Evolutionary conservation across 768 basidiomycete genomes (phyloP).

Genomic region (Harrya chromipes): DNA sequence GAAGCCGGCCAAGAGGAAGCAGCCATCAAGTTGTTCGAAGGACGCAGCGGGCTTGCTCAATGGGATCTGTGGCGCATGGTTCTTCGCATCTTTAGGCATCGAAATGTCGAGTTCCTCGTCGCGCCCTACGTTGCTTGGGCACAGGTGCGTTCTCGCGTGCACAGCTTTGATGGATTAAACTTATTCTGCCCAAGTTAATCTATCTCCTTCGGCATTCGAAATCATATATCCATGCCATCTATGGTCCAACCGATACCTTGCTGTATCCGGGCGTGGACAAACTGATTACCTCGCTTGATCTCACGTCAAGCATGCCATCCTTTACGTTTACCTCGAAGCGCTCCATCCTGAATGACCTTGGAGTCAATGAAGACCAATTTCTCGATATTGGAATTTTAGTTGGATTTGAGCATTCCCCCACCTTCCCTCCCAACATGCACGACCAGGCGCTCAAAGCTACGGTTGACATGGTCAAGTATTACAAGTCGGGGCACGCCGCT

Average conservation of each 20-base stretch:
- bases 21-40: conserved; percentile 81
- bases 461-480: conserved; percentile 90
- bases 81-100: conserved; percentile 86
- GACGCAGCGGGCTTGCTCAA: conserved; percentile 64
- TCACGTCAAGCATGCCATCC: conserved; percentile 58
- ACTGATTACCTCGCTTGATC: conserved; percentile 86
- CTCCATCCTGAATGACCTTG: conserved; percentile 60
- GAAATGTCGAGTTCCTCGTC: conserved; percentile 93
- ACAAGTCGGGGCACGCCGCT: conserved; percentile 84
- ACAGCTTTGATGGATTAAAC: neutral
- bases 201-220: conserved; percentile 94
- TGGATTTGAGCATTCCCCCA: conserved; percentile 77
- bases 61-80: conserved; percentile 97
- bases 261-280: conserved; percentile 87
- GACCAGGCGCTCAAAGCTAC: conserved; percentile 81
- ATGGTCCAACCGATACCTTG: conserved; percentile 85
- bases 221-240: conserved; percentile 92
- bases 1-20: conserved; percentile 89
- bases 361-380: conserved; percentile 84
- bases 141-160: conserved; percentile 60
- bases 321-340: conserved; percentile 88
- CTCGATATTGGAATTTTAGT: conserved; percentile 91
- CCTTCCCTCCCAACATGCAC: conserved; percentile 80
- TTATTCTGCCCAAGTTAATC: conserved; percentile 61
- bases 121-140: conserved; percentile 96